Evolutionary conservation across 345 rosid genomes (phyloP).

Genomic region (Erodium maritimum): DNA sequence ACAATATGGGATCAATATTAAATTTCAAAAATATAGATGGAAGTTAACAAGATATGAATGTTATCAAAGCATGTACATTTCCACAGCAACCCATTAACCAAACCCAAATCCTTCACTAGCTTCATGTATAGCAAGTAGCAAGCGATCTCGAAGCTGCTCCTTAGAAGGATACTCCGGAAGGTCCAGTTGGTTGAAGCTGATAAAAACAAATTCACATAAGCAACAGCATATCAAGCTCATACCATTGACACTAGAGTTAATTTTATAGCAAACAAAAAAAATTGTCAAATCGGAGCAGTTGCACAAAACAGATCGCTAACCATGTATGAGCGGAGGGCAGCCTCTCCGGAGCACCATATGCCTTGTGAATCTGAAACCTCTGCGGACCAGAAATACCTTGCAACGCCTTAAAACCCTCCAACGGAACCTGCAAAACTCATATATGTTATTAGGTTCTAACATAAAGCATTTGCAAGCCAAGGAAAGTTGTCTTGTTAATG

Average conservation of each 20-base stretch:
- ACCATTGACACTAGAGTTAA: no score
- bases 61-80: constrained; percentile 19
- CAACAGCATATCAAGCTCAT: background rate
- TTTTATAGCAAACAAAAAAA: no score
- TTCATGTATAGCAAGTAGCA: constrained; percentile 91
- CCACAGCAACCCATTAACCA: constrained; percentile 32
- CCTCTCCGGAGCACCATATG: constrained; percentile 87
- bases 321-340: constrained; percentile 97
- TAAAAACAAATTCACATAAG: constrained; percentile 1
- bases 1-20: background rate
- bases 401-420: constrained; percentile 87
- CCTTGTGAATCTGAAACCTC: constrained; percentile 90
- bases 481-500: background rate
- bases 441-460: no score
- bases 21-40: background rate
- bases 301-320: constrained; percentile 19
- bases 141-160: constrained; percentile 74
- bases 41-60: background rate
- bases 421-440: constrained; percentile 54
- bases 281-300: no score
- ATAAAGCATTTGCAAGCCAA: no score
- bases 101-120: constrained; percentile 97
- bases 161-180: constrained; percentile 79
- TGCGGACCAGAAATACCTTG: constrained; percentile 98
- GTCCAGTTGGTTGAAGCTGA: constrained; percentile 93